Conservation (phyloP, 2,329 filamentous ascomycete species). For the Fusarium bulbicola region DNA sequence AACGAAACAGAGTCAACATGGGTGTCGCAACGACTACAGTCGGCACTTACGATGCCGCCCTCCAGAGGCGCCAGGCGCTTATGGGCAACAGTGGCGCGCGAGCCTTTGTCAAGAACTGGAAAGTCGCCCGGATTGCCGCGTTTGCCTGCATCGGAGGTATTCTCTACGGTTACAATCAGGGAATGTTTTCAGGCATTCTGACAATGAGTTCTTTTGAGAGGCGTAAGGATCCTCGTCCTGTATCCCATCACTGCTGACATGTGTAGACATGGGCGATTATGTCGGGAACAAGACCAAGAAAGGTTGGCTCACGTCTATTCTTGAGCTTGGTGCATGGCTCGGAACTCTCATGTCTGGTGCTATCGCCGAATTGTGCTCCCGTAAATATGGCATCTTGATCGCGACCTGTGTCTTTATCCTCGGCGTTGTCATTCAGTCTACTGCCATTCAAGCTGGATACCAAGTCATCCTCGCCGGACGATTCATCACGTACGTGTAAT, state of each 20-base stretch:
- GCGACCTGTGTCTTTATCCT: conserved; percentile 73
- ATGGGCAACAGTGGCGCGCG: conserved; percentile 62
- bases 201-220: conserved; percentile 63
- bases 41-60: conserved; percentile 59
- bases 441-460: conserved; percentile 64
- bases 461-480: conserved; percentile 74
- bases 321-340: conserved; percentile 82
- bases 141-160: conserved; percentile 72
- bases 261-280: conserved; percentile 65
- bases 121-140: conserved; percentile 67
- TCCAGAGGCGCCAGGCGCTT: conserved; percentile 60
- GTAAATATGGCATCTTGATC: conserved; percentile 75
- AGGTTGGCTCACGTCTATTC: conserved; percentile 71
- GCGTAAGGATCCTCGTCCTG: conserved; percentile 49
- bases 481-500: conserved; percentile 72
- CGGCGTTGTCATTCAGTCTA: conserved; percentile 74
- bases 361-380: conserved; percentile 73
- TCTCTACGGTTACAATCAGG: conserved; percentile 78
- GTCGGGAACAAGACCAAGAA: conserved; percentile 62
- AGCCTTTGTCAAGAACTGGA: conserved; percentile 67
- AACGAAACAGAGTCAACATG: conserved; percentile 3
- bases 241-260: neutral
- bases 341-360: conserved; percentile 76
- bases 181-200: conserved; percentile 67
- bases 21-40: conserved; percentile 14